Percentiles rank a stretch among this genome's conserved stretches.
Conservation (phyloP, 1,284 basidiomycete species). For the Wallemia hederae region DNA sequence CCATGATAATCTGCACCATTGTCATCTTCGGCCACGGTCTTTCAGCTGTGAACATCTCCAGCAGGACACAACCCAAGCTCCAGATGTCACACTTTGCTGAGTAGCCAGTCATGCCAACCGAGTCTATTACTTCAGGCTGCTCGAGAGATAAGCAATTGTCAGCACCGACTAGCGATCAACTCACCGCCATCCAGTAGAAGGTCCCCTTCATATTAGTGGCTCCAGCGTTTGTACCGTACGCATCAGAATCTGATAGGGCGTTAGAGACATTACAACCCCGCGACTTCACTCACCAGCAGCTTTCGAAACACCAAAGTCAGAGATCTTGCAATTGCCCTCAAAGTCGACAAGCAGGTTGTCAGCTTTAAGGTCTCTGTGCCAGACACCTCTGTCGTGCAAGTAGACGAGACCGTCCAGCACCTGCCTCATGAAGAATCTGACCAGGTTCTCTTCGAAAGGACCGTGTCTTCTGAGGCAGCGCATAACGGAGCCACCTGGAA, state of each 20-base stretch:
- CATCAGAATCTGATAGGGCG: slow-evolving; percentile 26
- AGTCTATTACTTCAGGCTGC: slow-evolving; percentile 55
- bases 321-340: slow-evolving; percentile 83
- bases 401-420: slow-evolving; percentile 79
- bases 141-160: background rate
- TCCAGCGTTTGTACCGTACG: slow-evolving; percentile 45
- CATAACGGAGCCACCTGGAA: slow-evolving; percentile 86
- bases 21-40: slow-evolving; percentile 79
- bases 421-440: slow-evolving; percentile 74
- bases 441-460: slow-evolving; percentile 70
- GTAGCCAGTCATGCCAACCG: slow-evolving; percentile 25
- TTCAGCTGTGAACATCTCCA: slow-evolving; percentile 93
- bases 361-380: slow-evolving; percentile 89
- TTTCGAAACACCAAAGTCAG: slow-evolving; percentile 91
- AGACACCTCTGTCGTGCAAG: slow-evolving; percentile 64
- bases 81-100: slow-evolving; percentile 94
- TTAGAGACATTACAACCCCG: background rate
- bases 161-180: background rate
- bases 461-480: slow-evolving; percentile 70
- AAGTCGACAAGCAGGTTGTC: slow-evolving; percentile 94
- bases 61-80: slow-evolving; percentile 84
- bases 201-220: slow-evolving; percentile 82
- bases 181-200: slow-evolving; percentile 38
- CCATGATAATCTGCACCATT: slow-evolving; percentile 72
- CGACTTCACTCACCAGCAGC: slow-evolving; percentile 21